These are phyloP conservation scores for Neoboletus magnificus DNA, from an alignment of 768 basidiomycete genomes.

Conservation along the genomic window DNA sequence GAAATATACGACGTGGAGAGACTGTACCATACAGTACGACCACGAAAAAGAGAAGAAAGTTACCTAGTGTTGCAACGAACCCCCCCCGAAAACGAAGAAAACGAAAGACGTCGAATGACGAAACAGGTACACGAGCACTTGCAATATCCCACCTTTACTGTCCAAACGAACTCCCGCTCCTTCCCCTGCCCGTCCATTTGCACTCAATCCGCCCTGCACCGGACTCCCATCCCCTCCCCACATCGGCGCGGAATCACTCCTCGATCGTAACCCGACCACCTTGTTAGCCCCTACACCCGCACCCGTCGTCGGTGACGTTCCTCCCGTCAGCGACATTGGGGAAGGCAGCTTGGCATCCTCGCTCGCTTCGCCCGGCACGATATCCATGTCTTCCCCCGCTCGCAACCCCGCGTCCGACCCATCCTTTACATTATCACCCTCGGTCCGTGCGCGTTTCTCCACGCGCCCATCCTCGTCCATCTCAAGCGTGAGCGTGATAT, in stretches of 20 bases:
- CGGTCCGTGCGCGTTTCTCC: constrained; percentile 27
- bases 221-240: constrained; percentile 16
- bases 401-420: constrained; percentile 7
- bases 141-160: constrained; percentile 14
- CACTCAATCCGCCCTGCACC: constrained; percentile 23
- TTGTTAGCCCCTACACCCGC: constrained; percentile 12
- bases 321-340: constrained; percentile 19
- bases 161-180: constrained; percentile 26
- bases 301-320: constrained; percentile 13
- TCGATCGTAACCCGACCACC: constrained; percentile 20
- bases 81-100: background rate
- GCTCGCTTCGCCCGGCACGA: constrained; percentile 6
- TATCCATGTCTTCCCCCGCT: constrained; percentile 25
- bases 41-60: background rate
- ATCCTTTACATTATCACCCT: constrained; percentile 6
- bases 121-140: constrained; percentile 5
- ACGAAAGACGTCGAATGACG: constrained; percentile 25
- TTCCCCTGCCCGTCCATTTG: constrained; percentile 27
- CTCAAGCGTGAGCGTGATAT: constrained; percentile 30
- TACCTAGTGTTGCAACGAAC: background rate
- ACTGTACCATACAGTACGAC: background rate
- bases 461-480: constrained; percentile 19
- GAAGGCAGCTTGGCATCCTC: constrained; percentile 21
- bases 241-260: constrained; percentile 26
- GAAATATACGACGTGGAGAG: background rate